These are phyloP conservation scores for Stachybotrys chartarum DNA, from an alignment of 2,329 filamentous ascomycete species.

Conservation along the genomic window DNA sequence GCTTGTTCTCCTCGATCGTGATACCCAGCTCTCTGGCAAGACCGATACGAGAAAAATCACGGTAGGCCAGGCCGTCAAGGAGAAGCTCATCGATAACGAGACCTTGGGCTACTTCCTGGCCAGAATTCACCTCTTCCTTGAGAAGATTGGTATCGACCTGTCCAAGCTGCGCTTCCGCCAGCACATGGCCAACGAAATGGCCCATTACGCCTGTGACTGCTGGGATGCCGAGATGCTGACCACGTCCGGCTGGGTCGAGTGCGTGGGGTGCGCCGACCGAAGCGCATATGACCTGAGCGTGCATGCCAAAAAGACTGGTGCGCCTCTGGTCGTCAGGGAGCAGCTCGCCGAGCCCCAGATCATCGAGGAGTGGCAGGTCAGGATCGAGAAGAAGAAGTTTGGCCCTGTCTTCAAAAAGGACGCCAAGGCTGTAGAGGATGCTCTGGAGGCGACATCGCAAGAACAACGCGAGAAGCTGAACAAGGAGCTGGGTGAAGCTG, in stretches of 20 bases:
- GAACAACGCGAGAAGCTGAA: constrained; percentile 74
- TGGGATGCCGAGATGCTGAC: constrained; percentile 95
- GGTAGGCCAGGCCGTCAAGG: constrained; percentile 79
- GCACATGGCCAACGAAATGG: constrained; percentile 75
- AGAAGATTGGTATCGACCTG: constrained; percentile 80
- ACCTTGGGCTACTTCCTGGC: constrained; percentile 97
- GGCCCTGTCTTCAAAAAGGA: constrained; percentile 95
- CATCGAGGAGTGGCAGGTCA: constrained; percentile 81
- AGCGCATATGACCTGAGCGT: constrained; percentile 92
- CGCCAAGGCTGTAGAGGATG: constrained; percentile 75
- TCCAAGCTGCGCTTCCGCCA: constrained; percentile 92
- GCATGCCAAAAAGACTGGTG: constrained; percentile 87
- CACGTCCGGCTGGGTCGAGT: constrained; percentile 95
- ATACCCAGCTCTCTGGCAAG: constrained; percentile 81
- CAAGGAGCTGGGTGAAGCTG: constrained; percentile 63
- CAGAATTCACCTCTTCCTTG: constrained; percentile 83
- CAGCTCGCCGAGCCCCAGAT: constrained; percentile 68
- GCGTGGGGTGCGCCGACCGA: constrained; percentile 91
- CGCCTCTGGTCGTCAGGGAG: constrained; percentile 78
- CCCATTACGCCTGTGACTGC: constrained; percentile 94
- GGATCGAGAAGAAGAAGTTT: constrained; percentile 92
- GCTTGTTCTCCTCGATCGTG: constrained; percentile 74
- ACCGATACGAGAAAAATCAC: constrained; percentile 66
- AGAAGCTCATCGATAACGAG: constrained; percentile 87
- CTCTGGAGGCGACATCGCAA: constrained; percentile 69